Evolutionary conservation across 257 asterid genomes (phyloP), one percentile per base, ranked within the genome.

Genomic region (Misopates orontium): DNA sequence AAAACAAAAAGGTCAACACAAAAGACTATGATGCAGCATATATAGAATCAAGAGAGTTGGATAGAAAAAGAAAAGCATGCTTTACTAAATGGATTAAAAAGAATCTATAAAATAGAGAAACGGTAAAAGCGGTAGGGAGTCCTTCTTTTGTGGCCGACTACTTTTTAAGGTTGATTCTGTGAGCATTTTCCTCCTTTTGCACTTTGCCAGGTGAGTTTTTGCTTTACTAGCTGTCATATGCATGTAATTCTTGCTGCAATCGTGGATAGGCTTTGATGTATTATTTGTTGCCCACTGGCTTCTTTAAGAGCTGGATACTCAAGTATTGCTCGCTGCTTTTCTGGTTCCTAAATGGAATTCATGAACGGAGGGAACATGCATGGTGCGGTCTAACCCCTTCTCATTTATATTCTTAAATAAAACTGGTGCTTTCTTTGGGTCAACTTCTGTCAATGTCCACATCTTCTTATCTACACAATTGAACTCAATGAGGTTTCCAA

Each of bases 11-110:
- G 36, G 36, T 28, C 4, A 20, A 55, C 40, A 39, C 15, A 41
- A 58, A 65, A 61, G 57, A 32, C 57, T 24, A 51, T 64, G 69
- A 60, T 50, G 55, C 57, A 64, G 64, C 53, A 65, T 28, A 31
- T 58, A 45, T 58, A 2, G 42, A 32, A 32, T 17, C 39, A 44
- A 60, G 49, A 50, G 39, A 40, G 6, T 60, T 24, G 66, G 39
- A 60, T 60, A 10, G 15, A 41, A 60, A 20, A 22, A 2, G 22
- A 42, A 28, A 28, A 19, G 23, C 50, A 40, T n/a, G 49, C 17
- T 13, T 15, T 60, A 7, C 36, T 21, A 4, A 32, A 36, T 58
- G 50, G 64, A 39, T 32, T 58, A 40, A 55, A 36, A 55, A 55
- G 63, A 57, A 57, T 57, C 45, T 57, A 28, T 41, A 19, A 20